Percentiles rank a stretch among this genome's conserved stretches.
Conservation (phyloP, 352 stramenopile genomes). For the Pythium periplocum region DNA sequence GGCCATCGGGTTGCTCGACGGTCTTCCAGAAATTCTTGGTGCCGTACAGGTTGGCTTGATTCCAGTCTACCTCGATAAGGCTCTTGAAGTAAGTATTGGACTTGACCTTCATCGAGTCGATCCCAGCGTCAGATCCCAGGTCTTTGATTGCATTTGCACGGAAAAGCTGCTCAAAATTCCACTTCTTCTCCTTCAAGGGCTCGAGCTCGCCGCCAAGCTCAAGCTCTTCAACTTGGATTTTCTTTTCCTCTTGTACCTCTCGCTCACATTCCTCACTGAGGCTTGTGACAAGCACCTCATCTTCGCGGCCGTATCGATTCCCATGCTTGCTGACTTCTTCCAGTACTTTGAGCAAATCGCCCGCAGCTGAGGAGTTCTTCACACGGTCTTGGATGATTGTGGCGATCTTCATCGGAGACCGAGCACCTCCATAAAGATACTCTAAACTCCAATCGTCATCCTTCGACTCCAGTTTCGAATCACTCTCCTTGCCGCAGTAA, state of each 20-base stretch:
- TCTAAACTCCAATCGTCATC: constrained; percentile 47
- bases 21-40: constrained; percentile 42
- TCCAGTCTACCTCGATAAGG: constrained; percentile 25
- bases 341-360: constrained; percentile 5
- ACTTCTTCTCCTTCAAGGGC: constrained; percentile 19
- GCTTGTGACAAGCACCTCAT: constrained; percentile 30
- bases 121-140: background rate
- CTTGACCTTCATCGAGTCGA: background rate
- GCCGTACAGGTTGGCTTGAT: constrained; percentile 20
- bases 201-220: background rate
- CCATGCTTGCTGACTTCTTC: constrained; percentile 15
- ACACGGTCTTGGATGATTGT: constrained; percentile 21
- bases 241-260: constrained; percentile 25
- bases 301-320: constrained; percentile 25
- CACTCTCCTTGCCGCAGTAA: constrained; percentile 29
- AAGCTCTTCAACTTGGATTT: background rate
- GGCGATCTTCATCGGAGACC: constrained; percentile 24
- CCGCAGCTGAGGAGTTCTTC: background rate
- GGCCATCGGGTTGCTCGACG: background rate
- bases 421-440: constrained; percentile 25
- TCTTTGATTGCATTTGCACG: background rate
- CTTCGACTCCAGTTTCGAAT: constrained; percentile 20
- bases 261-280: constrained; percentile 51
- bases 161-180: constrained; percentile 5
- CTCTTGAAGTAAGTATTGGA: background rate